Percentiles rank a stretch among this genome's conserved stretches.
phyloP scores from a whole-genome alignment of 1,284 basidiomycete genomes.

The Sutorius eximius region DNA sequence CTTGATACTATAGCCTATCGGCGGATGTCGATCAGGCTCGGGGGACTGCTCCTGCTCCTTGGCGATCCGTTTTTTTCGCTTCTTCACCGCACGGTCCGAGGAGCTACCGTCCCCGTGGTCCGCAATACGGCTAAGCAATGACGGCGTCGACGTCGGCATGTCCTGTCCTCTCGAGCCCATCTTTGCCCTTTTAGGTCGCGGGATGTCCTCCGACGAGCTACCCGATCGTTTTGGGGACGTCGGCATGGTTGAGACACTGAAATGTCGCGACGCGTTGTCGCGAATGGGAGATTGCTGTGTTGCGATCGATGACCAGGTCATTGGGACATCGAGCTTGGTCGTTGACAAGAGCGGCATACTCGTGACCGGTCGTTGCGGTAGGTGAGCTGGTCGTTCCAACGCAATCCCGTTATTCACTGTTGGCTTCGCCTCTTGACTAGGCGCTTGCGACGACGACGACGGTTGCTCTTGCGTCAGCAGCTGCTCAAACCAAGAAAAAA shows the following conservation, averaged over 20 bases:
- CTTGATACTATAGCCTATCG: conserved; percentile 51
- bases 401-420: conserved; percentile 16
- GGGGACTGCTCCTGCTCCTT: conserved; percentile 23
- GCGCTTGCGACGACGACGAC: conserved; percentile 18
- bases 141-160: conserved; percentile 16
- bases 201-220: conserved; percentile 23
- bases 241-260: conserved; percentile 4
- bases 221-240: conserved; percentile 26
- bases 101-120: conserved; percentile 25
- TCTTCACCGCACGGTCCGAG: conserved; percentile 20
- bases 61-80: conserved; percentile 19
- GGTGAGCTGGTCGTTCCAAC: conserved; percentile 28
- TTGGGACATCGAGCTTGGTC: conserved; percentile 15
- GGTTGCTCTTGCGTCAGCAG: conserved; percentile 38
- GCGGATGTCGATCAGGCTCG: conserved; percentile 36
- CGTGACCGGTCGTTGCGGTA: conserved; percentile 27
- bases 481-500: conserved; percentile 55
- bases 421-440: conserved; percentile 14
- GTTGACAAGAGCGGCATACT: conserved; percentile 12
- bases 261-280: conserved; percentile 14
- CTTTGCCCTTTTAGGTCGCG: conserved; percentile 24
- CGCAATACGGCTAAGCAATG: conserved; percentile 34
- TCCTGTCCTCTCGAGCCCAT: conserved; percentile 22
- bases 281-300: conserved; percentile 10
- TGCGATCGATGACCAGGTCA: conserved; percentile 10